These are phyloP conservation scores for Skeletonema grethae DNA, from an alignment of 108 stramenopile genomes.

Conservation along the genomic window DNA sequence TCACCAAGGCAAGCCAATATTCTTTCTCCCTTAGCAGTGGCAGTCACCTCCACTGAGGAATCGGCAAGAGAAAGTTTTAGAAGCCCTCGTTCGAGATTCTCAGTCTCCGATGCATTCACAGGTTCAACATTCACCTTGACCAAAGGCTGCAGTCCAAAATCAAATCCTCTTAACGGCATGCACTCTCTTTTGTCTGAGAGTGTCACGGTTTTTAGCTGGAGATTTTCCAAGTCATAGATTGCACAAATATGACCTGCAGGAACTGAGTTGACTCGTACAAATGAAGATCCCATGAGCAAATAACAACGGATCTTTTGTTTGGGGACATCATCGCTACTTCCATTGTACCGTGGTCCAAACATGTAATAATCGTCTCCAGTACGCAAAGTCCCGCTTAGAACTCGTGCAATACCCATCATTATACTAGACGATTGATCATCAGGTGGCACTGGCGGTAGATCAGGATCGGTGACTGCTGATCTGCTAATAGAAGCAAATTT, in stretches of 20 bases:
- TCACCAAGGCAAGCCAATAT: slow-evolving; percentile 85
- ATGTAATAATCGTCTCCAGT: slow-evolving; percentile 69
- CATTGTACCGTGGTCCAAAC: slow-evolving; percentile 77
- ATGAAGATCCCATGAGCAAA: slow-evolving; percentile 88
- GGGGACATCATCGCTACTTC: slow-evolving; percentile 16
- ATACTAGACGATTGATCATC: slow-evolving; percentile 44
- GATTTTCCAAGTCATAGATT: slow-evolving; percentile 79
- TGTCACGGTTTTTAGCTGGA: slow-evolving; percentile 82
- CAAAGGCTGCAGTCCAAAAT: slow-evolving; percentile 73
- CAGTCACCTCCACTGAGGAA: slow-evolving; percentile 83
- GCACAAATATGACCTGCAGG: slow-evolving; percentile 91
- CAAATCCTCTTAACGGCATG: slow-evolving; percentile 79
- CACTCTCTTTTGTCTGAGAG: slow-evolving; percentile 61
- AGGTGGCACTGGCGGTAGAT: slow-evolving; percentile 22
- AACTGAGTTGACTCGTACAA: slow-evolving; percentile 75
- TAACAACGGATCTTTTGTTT: slow-evolving; percentile 68
- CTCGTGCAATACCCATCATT: slow-evolving; percentile 81
- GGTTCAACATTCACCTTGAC: slow-evolving; percentile 92
- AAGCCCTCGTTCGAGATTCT: slow-evolving; percentile 70
- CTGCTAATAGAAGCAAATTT: slow-evolving; percentile 73
- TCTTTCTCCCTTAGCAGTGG: slow-evolving; percentile 84
- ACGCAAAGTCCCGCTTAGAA: slow-evolving; percentile 68
- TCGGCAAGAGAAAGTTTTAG: slow-evolving; percentile 80
- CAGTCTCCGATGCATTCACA: slow-evolving; percentile 67
- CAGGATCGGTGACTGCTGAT: slow-evolving; percentile 70